A percentile compares a stretch with the other conserved stretches of the same genome.
These are phyloP conservation scores for Acacia confusa DNA, from an alignment of 306 rosid genomes.

Conservation along the genomic window DNA sequence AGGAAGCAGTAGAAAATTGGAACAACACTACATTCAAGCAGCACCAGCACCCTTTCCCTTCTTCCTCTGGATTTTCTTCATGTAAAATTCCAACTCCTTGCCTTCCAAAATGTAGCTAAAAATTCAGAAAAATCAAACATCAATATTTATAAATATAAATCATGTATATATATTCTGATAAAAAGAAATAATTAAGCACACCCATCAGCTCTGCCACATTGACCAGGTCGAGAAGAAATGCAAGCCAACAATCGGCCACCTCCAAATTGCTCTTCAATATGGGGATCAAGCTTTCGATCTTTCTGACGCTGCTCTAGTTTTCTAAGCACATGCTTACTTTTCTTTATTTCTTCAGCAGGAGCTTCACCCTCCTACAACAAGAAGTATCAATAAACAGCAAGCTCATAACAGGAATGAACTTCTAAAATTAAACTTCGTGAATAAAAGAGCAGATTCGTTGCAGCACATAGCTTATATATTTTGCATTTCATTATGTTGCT, in stretches of 20 bases:
- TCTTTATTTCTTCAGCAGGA: conserved; percentile 39
- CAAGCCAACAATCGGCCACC: conserved; percentile 46
- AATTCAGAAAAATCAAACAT: neutral
- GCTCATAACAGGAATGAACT: neutral
- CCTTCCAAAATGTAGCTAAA: conserved; percentile 50
- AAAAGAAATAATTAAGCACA: neutral
- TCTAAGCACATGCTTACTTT: conserved; percentile 46
- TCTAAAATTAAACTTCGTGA: neutral
- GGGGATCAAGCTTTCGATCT: conserved; percentile 38
- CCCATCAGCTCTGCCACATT: conserved; percentile 58
- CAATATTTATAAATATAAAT: neutral
- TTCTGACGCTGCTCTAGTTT: conserved; percentile 51
- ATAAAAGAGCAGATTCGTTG: neutral
- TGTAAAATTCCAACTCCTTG: conserved; percentile 49
- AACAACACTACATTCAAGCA: conserved; percentile 32
- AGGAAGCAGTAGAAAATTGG: neutral
- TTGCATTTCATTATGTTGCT: neutral
- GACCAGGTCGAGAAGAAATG: conserved; percentile 55
- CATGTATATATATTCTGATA: neutral
- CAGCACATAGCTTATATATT: neutral
- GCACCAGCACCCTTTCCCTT: conserved; percentile 48
- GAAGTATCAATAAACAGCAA: neutral
- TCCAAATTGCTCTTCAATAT: conserved; percentile 51
- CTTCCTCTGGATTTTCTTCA: conserved; percentile 49
- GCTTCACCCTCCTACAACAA: conserved; percentile 41